Conservation (phyloP, 108 stramenopile genomes). For the Schizochytrium sp. region DNA sequence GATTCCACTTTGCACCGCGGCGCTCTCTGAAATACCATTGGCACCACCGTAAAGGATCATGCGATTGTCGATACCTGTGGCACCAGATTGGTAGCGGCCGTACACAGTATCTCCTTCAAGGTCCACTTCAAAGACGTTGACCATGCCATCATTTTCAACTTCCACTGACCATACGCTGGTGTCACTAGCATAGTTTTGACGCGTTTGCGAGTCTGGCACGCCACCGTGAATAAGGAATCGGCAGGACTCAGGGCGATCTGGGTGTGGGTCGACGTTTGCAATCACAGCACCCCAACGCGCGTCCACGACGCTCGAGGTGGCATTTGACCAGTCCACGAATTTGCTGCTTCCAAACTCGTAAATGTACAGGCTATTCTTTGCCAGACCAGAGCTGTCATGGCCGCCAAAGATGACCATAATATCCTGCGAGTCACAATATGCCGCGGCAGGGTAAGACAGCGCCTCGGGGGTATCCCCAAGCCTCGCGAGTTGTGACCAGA, state of each 20-base stretch:
- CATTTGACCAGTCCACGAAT: not conserved
- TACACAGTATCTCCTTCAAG: not conserved
- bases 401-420: conserved; percentile 34
- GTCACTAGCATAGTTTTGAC: not conserved
- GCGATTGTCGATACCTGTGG: not conserved
- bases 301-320: not conserved
- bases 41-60: conserved; percentile 30
- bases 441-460: not conserved
- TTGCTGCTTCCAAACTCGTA: not conserved
- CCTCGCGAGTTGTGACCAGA: not conserved
- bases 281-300: conserved; percentile 4
- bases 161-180: conserved; percentile 23
- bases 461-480: not conserved
- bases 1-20: not conserved
- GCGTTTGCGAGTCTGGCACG: not conserved
- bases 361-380: conserved; percentile 1
- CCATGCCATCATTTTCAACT: not conserved
- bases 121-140: not conserved
- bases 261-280: not conserved
- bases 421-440: conserved; percentile 28
- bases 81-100: conserved; percentile 5
- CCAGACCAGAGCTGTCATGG: not conserved
- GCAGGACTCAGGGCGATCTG: not conserved
- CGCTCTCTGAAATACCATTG: not conserved
- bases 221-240: conserved; percentile 48